Base-by-base conservation (phyloP, 2,329 filamentous ascomycete genomes). In the Beauveria sp. region DNA sequence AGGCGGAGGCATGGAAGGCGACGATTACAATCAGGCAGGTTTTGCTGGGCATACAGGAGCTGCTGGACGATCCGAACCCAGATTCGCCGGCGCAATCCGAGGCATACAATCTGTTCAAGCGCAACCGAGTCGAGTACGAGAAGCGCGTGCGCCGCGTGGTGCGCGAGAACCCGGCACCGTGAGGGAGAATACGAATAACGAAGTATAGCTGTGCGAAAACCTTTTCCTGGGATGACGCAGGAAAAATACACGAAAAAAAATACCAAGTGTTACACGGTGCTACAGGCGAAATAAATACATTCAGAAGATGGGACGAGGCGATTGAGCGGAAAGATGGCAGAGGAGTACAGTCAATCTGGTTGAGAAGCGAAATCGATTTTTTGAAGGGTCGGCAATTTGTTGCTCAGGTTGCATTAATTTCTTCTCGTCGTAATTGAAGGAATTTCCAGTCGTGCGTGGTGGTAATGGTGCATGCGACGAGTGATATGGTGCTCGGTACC, bases 11-110 rank as follows among this genome's bases (percentile, higher is more conserved):
- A 7, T 99, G 96, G 95, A 96, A 96, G 75, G 96, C 95, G 1
- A 93, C 95, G 7, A 99, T 99, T 71, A 99, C 95, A 0, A 91
- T 99, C 74, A 98, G 97, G 78, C 92, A 98, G 77, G 98, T 99
- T 66, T 84, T 98, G 6, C 83, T 98, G 1, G 95, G 95, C 54
- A 96, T 99, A 62, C 95, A 99, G 75, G 93, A 96, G 69, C 84
- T 99, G 1, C 86, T 99, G 46, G 89, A 99, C 74, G 93, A 97
- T 70, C 95, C 96, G 18, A 99, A 99, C 72, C 95, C 93, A 3
- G 95, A 99, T 56, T 96, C 92, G 1, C 95, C 95, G 0, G 95
- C 95, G 0, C 95, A 99, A 75, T 93, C 95, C 3, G 95, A 99
- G 68, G 96, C 95, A 0, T 99, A 98, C 78, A 96, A 96, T 70